Base-by-base conservation (phyloP, 2,329 filamentous ascomycete genomes). In the Colletotrichum sublineola region DNA sequence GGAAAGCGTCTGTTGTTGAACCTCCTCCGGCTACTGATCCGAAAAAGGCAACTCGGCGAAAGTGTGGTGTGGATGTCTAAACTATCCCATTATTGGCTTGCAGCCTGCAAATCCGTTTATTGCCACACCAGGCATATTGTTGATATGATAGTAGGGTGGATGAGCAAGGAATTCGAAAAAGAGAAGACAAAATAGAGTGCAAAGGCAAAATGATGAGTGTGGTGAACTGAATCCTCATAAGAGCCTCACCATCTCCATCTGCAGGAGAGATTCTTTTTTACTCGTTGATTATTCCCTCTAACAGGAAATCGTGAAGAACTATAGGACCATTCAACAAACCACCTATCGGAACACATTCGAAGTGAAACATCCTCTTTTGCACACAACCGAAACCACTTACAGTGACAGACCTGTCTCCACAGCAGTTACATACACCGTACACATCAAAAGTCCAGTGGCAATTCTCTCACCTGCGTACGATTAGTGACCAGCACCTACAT, bases 1-100 rank as follows among this genome's bases (percentile, higher is more conserved):
- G 63, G 70, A 72, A 72, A 72, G 60, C 60, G 50, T 46, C 42
- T 62, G 40, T 33, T 24, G 42, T 57, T 24, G 24, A 60, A 52
- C 40, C n/a, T 55, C 58, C 55, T 64, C 33, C 46, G 50, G 36
- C 46, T 33, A 65, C 66, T 42, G 52, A n/a, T 66, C 66, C 24
- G 2, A 56, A 40, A 40, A 29, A 40, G 67, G 70, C 38, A 73
- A 65, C 46, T 70, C 31, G 55, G n/a, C 48, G 46, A n/a, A 62
- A 50, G 46, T 65, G 31, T 24, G 15, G 33, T 31, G 58, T 46
- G 36, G 9, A 52, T 42, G n/a, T 50, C 58, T 15, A 42, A 15
- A 40, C 4, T 40, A 31, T 56, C 33, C 40, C 44, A 42, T 46
- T 29, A 56, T 60, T 33, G 53, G 69, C 18, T 53, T 60, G 60